Conservation (phyloP, 2,329 filamentous ascomycete species). For the Beauveria sp. region DNA sequence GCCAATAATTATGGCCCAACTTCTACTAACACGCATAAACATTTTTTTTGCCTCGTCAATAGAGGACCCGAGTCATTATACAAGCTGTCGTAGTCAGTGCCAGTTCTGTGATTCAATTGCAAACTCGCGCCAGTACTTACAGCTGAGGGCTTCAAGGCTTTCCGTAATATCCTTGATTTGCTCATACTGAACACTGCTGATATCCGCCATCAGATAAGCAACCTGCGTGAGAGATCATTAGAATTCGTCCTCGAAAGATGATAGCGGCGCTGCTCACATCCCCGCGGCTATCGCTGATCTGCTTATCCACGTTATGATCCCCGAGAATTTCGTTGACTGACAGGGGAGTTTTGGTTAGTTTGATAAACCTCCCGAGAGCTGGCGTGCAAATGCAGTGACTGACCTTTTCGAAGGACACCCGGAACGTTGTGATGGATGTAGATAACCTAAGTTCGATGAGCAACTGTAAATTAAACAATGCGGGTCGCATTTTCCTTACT, state of each 20-base stretch:
- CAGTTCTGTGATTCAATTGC: background rate
- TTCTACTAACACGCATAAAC: background rate
- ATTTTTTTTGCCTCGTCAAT: constrained; percentile 23
- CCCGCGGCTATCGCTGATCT: constrained; percentile 91
- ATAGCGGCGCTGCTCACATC: constrained; percentile 48
- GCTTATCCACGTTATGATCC: constrained; percentile 97
- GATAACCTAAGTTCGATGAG: constrained; percentile 49
- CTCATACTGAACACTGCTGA: constrained; percentile 72
- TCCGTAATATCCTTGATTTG: constrained; percentile 85
- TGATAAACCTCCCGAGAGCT: background rate
- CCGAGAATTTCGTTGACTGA: constrained; percentile 88
- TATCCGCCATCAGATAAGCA: constrained; percentile 96
- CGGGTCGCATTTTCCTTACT: constrained; percentile 30
- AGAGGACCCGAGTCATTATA: constrained; percentile 40
- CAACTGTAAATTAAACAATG: background rate
- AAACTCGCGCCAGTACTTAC: constrained; percentile 40
- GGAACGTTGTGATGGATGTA: constrained; percentile 97
- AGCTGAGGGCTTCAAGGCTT: constrained; percentile 70
- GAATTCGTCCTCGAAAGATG: background rate
- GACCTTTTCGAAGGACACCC: constrained; percentile 80
- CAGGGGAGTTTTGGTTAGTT: background rate
- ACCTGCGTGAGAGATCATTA: constrained; percentile 38
- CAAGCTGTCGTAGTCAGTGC: constrained; percentile 25
- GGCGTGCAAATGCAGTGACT: constrained; percentile 13
- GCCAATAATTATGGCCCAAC: background rate